Base-by-base conservation (phyloP, 495 filamentous ascomycete species). In the Tirmania nivea region DNA sequence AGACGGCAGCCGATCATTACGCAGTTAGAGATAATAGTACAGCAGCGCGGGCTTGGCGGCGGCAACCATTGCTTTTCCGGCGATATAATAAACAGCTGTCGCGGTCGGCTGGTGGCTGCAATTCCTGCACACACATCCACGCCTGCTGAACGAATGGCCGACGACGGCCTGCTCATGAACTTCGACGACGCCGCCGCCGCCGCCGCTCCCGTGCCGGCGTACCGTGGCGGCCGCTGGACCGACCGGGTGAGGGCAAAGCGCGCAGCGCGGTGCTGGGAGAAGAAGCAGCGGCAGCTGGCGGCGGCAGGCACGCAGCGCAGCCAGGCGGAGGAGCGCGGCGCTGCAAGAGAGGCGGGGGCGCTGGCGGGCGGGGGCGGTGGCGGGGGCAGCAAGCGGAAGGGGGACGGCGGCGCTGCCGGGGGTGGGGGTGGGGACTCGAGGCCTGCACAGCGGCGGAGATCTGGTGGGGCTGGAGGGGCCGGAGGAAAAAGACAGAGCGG, bases 121-220 rank as follows among this genome's bases (percentile, higher is more conserved):
- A n/a, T n/a, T n/a, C n/a, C n/a, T n/a, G n/a, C 25, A 25, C 25
- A 5, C 25, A 1, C 25, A 25, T 5, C 39, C 17, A 45, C 39
- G 7, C 12, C 39, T 3, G 7, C 39, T 3, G 39, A 3, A 45
- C 2, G 2, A n/a, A 95, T 94, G 88, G 85, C 86, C 19, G 86
- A 95, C 70, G 84, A 93, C 80, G 86, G 85, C 51, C 81, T 97
- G 77, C 75, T 95, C 49, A 72, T 95, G 65, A 96, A 97, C 65
- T 95, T 95, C 63, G 75, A 82, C 53, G 70, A 90, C 34, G 72
- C 74, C 12, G 83, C 84, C 58, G 72, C 70, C 14, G 52, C 69
- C 16, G 47, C 66, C 25, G 68, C 68, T 34, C 8, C 70, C 0
- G 34, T 72, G 0, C 73, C 73, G 5, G 73, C 77, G 48, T 85